Base-by-base conservation (phyloP, 2,329 filamentous ascomycete genomes). In the Westerdykella sp. region DNA sequence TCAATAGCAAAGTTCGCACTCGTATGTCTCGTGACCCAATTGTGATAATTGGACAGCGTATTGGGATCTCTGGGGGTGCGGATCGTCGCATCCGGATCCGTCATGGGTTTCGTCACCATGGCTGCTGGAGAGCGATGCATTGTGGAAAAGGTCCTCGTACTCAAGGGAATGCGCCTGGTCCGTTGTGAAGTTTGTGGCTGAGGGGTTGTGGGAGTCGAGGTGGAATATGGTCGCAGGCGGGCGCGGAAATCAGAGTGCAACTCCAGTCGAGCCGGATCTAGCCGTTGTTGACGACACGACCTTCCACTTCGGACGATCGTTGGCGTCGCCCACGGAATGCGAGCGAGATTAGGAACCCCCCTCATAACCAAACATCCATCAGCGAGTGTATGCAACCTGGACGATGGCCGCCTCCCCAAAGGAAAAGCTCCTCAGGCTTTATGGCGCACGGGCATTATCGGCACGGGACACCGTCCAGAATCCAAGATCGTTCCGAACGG, bases 11-110 rank as follows among this genome's bases (percentile, higher is more conserved):
- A 80, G 66, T 85, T 81, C 45, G 87, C 85, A 15, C 80, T 83
- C 15, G 88, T 93, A 71, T 96, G 89, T 63, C 78, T 82, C 14
- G 87, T 95, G 48, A 80, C 75, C 82, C 88, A 96, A 43, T 84
- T 82, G 67, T 87, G 82, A 69, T 96, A 96, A 73, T 97, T 97
- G 63, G 87, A 85, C 46, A 93, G 72, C 21, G 93, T 96, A 67
- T 89, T 94, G 41, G 89, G 89, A 70, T 97, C 91, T 60, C 87
- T 80, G 40, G 74, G 71, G 37, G 66, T 63, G 34, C 65, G 67
- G 51, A 73, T 71, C 34, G 59, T 55, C 21, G 60, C 47, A 47
- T 60, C 48, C 1, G 55, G 51, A 34, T 59, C 56, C 34, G 63
- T 62, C 63, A 70, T 68, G n/a, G 59, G 66, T 47, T 60, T 63